Conservation (phyloP, 1,139 yeast genomes). For the Saccharomyces pastorianus region DNA sequence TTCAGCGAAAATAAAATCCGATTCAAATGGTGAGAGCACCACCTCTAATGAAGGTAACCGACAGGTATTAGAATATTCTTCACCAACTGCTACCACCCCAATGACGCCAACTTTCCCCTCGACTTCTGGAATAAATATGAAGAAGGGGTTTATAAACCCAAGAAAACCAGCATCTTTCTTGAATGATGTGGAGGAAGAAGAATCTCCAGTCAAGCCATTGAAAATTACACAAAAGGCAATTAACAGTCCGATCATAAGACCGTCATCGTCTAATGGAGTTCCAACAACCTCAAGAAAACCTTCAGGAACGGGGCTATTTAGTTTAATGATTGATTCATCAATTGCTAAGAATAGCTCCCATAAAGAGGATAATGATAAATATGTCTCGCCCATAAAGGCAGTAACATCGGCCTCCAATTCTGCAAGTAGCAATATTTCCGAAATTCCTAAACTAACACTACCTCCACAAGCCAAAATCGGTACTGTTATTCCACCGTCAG, state of each 20-base stretch:
- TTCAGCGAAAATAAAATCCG: constrained; percentile 41
- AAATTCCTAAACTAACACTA: neutral
- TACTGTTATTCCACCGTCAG: neutral
- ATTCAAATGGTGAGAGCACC: neutral
- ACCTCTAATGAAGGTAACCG: neutral
- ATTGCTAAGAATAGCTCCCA: constrained; percentile 3
- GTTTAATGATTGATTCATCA: constrained; percentile 19
- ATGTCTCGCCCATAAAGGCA: neutral
- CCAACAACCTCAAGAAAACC: constrained; percentile 21
- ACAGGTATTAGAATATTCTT: neutral
- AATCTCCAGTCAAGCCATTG: constrained; percentile 33
- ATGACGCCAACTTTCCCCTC: constrained; percentile 11
- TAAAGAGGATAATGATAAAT: neutral
- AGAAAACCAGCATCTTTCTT: constrained; percentile 3
- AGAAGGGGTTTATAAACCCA: constrained; percentile 1
- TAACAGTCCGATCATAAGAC: constrained; percentile 14
- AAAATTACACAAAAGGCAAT: constrained; percentile 30
- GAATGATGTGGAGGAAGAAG: constrained; percentile 12
- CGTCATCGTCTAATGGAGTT: constrained; percentile 4
- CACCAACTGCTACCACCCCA: neutral
- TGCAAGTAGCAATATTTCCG: neutral
- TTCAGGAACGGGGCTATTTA: constrained; percentile 27
- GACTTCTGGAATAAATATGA: neutral
- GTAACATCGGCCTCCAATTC: neutral
- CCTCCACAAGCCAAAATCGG: neutral